phyloP scores from a whole-genome alignment of 1,284 basidiomycete genomes.

The Naganishia albida region DNA sequence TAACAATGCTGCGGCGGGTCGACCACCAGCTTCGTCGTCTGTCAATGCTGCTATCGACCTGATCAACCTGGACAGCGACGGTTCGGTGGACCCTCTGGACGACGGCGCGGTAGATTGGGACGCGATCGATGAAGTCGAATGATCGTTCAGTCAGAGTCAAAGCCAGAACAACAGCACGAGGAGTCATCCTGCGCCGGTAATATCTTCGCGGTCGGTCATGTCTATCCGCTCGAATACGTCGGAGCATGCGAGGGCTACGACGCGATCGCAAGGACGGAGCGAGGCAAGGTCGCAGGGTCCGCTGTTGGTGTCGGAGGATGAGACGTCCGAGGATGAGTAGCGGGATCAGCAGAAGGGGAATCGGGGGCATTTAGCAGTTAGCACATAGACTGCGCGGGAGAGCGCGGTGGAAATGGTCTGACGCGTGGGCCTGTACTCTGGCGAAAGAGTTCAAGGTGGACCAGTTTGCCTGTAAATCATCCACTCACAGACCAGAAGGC shows the following conservation, averaged over 20 bases:
- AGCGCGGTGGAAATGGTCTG: no score
- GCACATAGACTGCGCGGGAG: not conserved
- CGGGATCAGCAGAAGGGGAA: conserved; percentile 23
- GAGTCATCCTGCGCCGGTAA: not conserved
- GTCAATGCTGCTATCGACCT: not conserved
- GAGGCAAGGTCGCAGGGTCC: conserved; percentile 1
- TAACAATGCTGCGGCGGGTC: not conserved
- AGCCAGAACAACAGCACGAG: not conserved
- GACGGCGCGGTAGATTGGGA: conserved; percentile 2
- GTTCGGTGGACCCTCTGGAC: not conserved
- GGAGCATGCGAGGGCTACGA: not conserved
- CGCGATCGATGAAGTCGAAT: not conserved
- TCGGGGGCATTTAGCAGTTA: not conserved
- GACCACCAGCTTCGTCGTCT: conserved; percentile 1
- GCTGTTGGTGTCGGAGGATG: not conserved
- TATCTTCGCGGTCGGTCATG: not conserved
- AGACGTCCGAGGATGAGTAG: conserved; percentile 12
- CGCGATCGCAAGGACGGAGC: not conserved
- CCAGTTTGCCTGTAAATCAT: no score
- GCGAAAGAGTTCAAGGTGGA: no score
- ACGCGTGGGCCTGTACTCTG: no score
- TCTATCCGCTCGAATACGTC: conserved; percentile 6
- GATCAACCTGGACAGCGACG: conserved; percentile 18
- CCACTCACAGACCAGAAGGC: no score
- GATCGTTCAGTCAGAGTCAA: conserved; percentile 2